These are phyloP conservation scores for Priceomyces medius DNA, from an alignment of 805 yeast species.

Conservation along the genomic window DNA sequence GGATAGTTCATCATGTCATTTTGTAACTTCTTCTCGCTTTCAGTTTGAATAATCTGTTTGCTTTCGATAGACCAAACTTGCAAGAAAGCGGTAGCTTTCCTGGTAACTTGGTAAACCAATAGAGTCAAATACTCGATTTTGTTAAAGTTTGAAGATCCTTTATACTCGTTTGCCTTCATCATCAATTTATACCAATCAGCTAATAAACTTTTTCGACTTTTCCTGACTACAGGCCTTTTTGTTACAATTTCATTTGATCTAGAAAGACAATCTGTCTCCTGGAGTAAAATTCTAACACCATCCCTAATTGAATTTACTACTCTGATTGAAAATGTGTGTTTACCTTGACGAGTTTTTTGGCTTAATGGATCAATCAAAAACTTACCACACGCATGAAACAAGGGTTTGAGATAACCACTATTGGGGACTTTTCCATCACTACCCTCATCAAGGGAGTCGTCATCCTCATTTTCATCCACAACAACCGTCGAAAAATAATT, in stretches of 20 bases:
- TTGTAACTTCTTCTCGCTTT: slow-evolving; percentile 33
- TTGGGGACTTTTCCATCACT: slow-evolving; percentile 33
- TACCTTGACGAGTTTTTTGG: slow-evolving; percentile 36
- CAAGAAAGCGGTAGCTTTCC: slow-evolving; percentile 62
- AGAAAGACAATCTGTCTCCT: slow-evolving; percentile 71
- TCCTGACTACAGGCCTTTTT: slow-evolving; percentile 57
- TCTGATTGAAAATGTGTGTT: slow-evolving; percentile 54
- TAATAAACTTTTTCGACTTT: slow-evolving; percentile 63
- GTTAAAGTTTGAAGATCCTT: slow-evolving; percentile 56
- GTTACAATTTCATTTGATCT: slow-evolving; percentile 70
- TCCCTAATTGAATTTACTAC: slow-evolving; percentile 67
- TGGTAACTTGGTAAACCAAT: slow-evolving; percentile 64
- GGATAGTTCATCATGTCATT: slow-evolving; percentile 43
- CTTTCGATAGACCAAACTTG: slow-evolving; percentile 72
- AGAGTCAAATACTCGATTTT: slow-evolving; percentile 63
- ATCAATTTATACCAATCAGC: slow-evolving; percentile 81
- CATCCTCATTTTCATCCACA: slow-evolving; percentile 21
- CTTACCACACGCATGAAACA: slow-evolving; percentile 63
- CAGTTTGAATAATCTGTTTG: slow-evolving; percentile 41
- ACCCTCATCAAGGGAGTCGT: slow-evolving; percentile 25
- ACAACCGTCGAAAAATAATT: slow-evolving; percentile 63
- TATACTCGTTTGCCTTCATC: slow-evolving; percentile 72
- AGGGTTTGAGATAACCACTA: slow-evolving; percentile 51
- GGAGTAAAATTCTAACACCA: slow-evolving; percentile 65
- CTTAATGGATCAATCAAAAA: slow-evolving; percentile 65